Evolutionary conservation across 75 land plant genomes (phyloP).

Genomic region (Pinus albicaulis): DNA sequence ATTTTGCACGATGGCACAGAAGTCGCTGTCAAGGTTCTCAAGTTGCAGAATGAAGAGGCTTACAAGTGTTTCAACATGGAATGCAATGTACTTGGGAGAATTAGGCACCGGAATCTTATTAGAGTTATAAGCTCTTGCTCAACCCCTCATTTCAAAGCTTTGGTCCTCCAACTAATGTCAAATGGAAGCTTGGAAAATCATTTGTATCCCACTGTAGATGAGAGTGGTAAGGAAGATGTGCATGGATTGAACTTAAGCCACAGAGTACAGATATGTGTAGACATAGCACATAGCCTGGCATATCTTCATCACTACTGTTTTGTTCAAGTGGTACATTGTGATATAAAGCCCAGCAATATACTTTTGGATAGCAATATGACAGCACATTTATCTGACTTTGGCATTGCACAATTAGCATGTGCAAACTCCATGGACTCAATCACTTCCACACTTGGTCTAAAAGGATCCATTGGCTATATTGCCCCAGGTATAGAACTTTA

Average conservation of each 20-base stretch:
- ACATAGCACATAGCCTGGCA: constrained; percentile 12
- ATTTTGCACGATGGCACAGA: constrained; percentile 15
- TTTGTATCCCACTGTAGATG: neutral
- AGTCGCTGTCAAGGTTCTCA: constrained; percentile 16
- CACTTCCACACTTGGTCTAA: neutral
- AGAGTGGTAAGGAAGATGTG: neutral
- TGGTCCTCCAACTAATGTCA: constrained; percentile 17
- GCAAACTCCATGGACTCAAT: neutral
- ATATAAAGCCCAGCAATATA: constrained; percentile 23
- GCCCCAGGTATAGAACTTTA: constrained; percentile 12
- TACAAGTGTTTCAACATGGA: constrained; percentile 9
- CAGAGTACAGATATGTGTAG: constrained; percentile 9
- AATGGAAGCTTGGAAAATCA: constrained; percentile 21
- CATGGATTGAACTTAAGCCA: neutral
- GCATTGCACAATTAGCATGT: constrained; percentile 8
- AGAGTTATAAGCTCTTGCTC: constrained; percentile 14
- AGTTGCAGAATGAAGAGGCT: constrained; percentile 13
- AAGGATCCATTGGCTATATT: constrained; percentile 14
- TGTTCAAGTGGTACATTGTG: constrained; percentile 15
- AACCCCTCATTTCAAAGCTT: constrained; percentile 7
- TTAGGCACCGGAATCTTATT: constrained; percentile 23
- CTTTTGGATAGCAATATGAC: constrained; percentile 18
- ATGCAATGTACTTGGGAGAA: neutral
- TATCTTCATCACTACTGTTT: constrained; percentile 17
- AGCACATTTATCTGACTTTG: constrained; percentile 21